Percentiles rank a stretch among this genome's conserved stretches.
Conservation (phyloP, 305 asterid species). For the Solanum hybrid region DNA sequence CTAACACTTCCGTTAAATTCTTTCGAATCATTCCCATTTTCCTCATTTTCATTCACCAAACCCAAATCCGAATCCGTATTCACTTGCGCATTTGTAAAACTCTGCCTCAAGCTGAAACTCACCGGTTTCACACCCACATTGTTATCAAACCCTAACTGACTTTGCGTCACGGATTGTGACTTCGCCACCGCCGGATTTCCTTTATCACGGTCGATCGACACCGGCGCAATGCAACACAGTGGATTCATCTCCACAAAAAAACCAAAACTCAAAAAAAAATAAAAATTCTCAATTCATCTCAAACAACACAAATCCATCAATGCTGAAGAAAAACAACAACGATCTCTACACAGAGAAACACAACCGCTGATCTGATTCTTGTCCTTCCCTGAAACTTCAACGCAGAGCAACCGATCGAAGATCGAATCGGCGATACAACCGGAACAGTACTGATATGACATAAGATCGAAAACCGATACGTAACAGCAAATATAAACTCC, state of each 20-base stretch:
- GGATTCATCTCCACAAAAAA: slow-evolving; percentile 61
- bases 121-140: slow-evolving; percentile 28
- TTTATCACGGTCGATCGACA: slow-evolving; percentile 83
- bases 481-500: neutral
- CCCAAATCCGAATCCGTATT: slow-evolving; percentile 11
- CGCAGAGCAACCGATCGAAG: slow-evolving; percentile 44
- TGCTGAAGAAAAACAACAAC: slow-evolving; percentile 7
- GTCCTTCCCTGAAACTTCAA: neutral
- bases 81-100: slow-evolving; percentile 39
- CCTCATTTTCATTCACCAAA: slow-evolving; percentile 19
- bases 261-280: neutral
- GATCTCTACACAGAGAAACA: slow-evolving; percentile 27
- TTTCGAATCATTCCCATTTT: slow-evolving; percentile 24
- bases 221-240: slow-evolving; percentile 99
- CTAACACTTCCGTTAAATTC: slow-evolving; percentile 20
- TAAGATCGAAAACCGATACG: slow-evolving; percentile 16
- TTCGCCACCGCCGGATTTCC: slow-evolving; percentile 45
- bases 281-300: neutral
- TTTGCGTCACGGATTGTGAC: slow-evolving; percentile 40
- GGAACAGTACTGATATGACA: slow-evolving; percentile 28
- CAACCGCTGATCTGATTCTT: neutral
- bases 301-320: neutral
- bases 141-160: slow-evolving; percentile 34
- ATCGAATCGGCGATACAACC: slow-evolving; percentile 48
- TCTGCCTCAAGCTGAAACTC: slow-evolving; percentile 53